Base-by-base conservation (phyloP, 371 early-diverging fungal genomes). In the Entomophthora muscae region DNA sequence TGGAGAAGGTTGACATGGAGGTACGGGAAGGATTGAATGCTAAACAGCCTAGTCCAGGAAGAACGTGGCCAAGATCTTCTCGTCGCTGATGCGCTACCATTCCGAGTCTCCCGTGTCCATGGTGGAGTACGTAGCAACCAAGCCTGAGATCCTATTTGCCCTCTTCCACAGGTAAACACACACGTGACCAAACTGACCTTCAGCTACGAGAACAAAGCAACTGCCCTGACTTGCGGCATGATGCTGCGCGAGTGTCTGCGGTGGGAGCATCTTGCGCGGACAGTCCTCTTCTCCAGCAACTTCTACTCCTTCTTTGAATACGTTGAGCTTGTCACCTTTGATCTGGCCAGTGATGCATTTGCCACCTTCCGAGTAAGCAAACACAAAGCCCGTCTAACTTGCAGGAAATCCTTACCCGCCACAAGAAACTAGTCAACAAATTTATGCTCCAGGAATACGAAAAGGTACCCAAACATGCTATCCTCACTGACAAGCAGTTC, bases 291-390 rank as follows among this genome's bases (percentile, higher is more conserved):
- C 21, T 27, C 28, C 21, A 33, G 21, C 12, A 52, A 32, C 24
- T 62, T 62, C 52, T 21, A 62, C 7, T 22, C n/a, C 28, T 51
- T 62, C 52, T 62, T 62, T 24, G n/a, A 62, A 23, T 62, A 62
- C 28, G 53, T 62, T 32, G 26, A 62, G 24, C 53, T 27, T 12
- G n/a, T 26, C 52, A 62, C 23, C 17, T 62, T 62, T 23, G 62
- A 62, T 27, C 10, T 62, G 3, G n/a, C 62, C 28, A 28, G 29
- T 26, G 52, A 62, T 22, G 62, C 62, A 2, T 62, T 62, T n/a
- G n/a, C 52, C 17, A 28, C 51, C 22, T 62, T 62, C 29, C n/a
- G 52, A 52, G 62, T 62, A 27, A 42, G 30, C 22, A 13, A 10
- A 52, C 28, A 52, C 1, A 12, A 3, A n/a, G 2, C 26, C 24